Conservation (phyloP, 1,284 basidiomycete species). For the Puccinia hordei region DNA sequence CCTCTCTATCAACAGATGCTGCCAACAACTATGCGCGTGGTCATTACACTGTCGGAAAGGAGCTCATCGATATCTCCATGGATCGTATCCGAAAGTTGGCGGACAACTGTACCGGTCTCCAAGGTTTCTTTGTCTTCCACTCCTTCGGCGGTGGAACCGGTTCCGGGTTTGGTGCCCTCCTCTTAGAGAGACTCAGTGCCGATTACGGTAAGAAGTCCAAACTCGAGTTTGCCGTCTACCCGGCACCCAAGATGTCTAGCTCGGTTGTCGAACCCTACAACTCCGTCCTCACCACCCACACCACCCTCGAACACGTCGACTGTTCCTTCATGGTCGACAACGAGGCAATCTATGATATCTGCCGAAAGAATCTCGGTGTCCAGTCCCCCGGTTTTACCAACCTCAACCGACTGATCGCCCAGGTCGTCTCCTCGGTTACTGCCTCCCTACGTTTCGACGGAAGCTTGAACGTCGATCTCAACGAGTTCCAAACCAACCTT, state of each 20-base stretch:
- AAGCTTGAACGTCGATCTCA: conserved; percentile 94
- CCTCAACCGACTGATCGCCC: conserved; percentile 91
- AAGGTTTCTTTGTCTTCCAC: conserved; percentile 99
- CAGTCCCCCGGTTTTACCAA: conserved; percentile 86
- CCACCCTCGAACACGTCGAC: conserved; percentile 82
- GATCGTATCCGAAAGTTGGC: conserved; percentile 94
- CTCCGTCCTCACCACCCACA: conserved; percentile 97
- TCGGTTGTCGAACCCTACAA: conserved; percentile 99
- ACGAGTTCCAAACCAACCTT: conserved; percentile 98
- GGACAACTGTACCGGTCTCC: conserved; percentile 95
- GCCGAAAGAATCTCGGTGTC: conserved; percentile 91
- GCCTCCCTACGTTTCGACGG: conserved; percentile 97
- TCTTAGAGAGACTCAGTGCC: conserved; percentile 90
- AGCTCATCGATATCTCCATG: conserved; percentile 73
- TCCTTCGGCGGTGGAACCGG: conserved; percentile 99
- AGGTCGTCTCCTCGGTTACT: conserved; percentile 93
- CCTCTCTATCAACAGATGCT: conserved; percentile 27
- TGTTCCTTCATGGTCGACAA: conserved; percentile 58
- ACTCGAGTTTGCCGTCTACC: conserved; percentile 98
- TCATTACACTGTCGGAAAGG: conserved; percentile 65
- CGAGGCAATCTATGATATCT: conserved; percentile 89
- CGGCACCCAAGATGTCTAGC: conserved; percentile 87
- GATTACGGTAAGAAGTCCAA: conserved; percentile 99
- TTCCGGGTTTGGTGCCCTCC: conserved; percentile 96
- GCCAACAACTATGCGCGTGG: conserved; percentile 80